Conservation (phyloP, 331 rosid species). For the Arachis monticola region DNA sequence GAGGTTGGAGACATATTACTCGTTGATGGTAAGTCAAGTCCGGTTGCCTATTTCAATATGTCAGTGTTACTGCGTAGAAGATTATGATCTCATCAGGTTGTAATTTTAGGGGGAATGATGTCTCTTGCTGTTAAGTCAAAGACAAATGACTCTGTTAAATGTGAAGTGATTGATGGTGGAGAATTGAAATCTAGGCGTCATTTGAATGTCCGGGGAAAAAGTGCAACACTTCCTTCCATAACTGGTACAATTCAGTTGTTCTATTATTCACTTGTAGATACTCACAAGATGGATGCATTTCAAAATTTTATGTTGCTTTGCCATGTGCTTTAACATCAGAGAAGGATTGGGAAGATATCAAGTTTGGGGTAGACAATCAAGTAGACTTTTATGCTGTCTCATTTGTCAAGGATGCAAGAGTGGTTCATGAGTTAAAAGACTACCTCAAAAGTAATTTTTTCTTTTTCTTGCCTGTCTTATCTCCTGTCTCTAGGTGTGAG, state of each 20-base stretch:
- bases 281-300: constrained; percentile 6
- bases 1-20: constrained; percentile 85
- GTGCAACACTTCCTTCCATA: constrained; percentile 96
- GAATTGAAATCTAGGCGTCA: constrained; percentile 96
- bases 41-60: constrained; percentile 2
- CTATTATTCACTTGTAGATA: constrained; percentile 30
- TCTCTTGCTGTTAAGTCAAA: constrained; percentile 85
- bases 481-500: constrained; percentile 26
- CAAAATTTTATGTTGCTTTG: constrained; percentile 30
- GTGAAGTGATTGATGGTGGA: constrained; percentile 92
- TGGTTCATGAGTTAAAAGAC: constrained; percentile 84
- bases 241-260: constrained; percentile 60
- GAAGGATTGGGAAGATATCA: constrained; percentile 98
- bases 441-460: constrained; percentile 70
- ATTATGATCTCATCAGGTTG: constrained; percentile 33
- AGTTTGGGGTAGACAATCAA: constrained; percentile 93
- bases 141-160: constrained; percentile 74
- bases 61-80: neutral
- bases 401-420: constrained; percentile 88
- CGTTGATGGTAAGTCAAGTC: constrained; percentile 77
- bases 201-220: constrained; percentile 94
- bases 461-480: constrained; percentile 29
- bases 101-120: constrained; percentile 91
- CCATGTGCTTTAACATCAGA: constrained; percentile 51
- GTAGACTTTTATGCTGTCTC: constrained; percentile 98